A percentile compares a stretch with the other conserved stretches of the same genome.
phyloP scores from a whole-genome alignment of 2,329 filamentous ascomycete species.

The Colletotrichum liaoningense region DNA sequence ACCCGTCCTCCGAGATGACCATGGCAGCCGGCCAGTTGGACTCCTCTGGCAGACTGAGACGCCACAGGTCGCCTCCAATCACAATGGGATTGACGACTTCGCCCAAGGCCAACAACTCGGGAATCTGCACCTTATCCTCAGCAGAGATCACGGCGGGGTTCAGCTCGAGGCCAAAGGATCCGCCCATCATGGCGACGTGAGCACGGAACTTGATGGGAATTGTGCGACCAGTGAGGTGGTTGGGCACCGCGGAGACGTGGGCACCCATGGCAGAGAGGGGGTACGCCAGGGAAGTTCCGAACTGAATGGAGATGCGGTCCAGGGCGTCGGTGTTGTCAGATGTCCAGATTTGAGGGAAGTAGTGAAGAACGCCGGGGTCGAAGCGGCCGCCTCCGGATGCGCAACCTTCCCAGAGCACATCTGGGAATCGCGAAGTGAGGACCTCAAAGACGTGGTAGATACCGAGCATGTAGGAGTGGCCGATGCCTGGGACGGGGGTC shows the following conservation, averaged over 20 bases:
- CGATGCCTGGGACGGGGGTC: conserved; percentile 61
- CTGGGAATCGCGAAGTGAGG: conserved; percentile 68
- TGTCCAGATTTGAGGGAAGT: conserved; percentile 75
- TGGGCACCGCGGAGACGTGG: conserved; percentile 72
- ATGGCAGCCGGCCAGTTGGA: conserved; percentile 73
- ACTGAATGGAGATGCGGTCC: conserved; percentile 70
- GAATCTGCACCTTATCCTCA: conserved; percentile 65
- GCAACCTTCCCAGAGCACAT: conserved; percentile 75
- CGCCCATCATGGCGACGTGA: conserved; percentile 77
- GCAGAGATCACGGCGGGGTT: conserved; percentile 63
- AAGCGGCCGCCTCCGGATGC: conserved; percentile 74
- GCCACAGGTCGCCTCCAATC: conserved; percentile 68
- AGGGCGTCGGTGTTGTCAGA: conserved; percentile 74
- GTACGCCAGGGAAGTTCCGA: conserved; percentile 73
- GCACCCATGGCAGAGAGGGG: conserved; percentile 73
- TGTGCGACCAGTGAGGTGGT: conserved; percentile 65
- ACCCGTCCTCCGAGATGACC: conserved; percentile 65
- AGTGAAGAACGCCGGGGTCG: conserved; percentile 71
- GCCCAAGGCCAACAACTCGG: conserved; percentile 63
- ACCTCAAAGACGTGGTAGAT: conserved; percentile 71
- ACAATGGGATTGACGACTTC: conserved; percentile 70
- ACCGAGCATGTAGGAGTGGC: conserved; percentile 72
- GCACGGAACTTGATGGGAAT: conserved; percentile 70
- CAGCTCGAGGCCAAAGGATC: conserved; percentile 74
- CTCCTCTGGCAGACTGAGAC: conserved; percentile 66